Evolutionary conservation across 306 rosid genomes (phyloP), one percentile per base, ranked within the genome.

Genomic region (Prinsepia uniflora): DNA sequence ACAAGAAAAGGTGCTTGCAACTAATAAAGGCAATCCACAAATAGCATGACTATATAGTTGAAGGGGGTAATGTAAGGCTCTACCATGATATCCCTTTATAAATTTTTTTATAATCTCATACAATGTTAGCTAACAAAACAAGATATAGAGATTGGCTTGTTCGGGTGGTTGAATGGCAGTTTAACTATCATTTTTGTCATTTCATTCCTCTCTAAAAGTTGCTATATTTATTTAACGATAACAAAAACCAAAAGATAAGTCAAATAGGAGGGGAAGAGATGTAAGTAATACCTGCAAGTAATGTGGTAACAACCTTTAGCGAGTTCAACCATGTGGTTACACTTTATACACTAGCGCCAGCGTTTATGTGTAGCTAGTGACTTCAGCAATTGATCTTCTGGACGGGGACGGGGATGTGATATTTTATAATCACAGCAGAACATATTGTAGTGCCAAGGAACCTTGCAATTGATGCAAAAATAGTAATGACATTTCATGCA

Each of bases 231-330:
- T 14, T 18, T 18, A 40, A 57, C 11, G 40, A 57, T 60, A 13
- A 68, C 39, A 39, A 68, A 36, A 36, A 65, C 14, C 44, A 67
- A 10, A 49, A 34, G 60, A 34, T 19, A 50, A 9, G n/a, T 34
- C 17, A 6, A 12, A 49, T 1, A 47, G 48, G 54, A 24, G 17
- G 3, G 53, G 57, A 60, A 36, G 30, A 49, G 50, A 58, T 65
- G 71, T 24, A 5, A 65, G 71, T 80, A 30, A 57, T 48, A 92
- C 97, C 97, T 89, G 96, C 97, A 89, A 72, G 96, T 92, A 83
- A 89, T 92, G 85, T 92, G 96, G 75, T 81, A 82, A 84, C 97
- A 92, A 48, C 97, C 97, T 81, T 89, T 96, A 9, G 88, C 78
- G 41, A 89, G 96, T 78, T 92, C 97, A 72, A 89, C 85, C 96